Evolutionary conservation across 202 grass and related monocot species (phyloP), one percentile per base, ranked within the genome.

Genomic region (Bolboschoenoplectus hybrid): DNA sequence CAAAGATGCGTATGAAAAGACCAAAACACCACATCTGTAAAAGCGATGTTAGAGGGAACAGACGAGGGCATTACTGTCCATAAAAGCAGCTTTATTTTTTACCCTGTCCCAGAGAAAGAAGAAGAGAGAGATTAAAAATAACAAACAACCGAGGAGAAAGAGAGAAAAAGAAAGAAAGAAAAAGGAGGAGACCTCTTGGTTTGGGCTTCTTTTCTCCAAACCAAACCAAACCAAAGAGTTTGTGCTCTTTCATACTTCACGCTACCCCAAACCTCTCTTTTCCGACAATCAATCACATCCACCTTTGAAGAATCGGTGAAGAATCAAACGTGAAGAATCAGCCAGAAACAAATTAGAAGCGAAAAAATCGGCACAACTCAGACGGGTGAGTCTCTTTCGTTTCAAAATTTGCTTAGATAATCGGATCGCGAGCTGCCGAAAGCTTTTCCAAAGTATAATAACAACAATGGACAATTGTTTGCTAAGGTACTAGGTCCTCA

Each of bases 211-310:
- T 41, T 58, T n/a, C 50, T 70, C 41, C 55, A 81, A 82, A 82
- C 16, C 60, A 49, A 67, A 61, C 16, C 57, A 61, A 19, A 61
- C 5, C 34, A 40, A 39, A 40, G 50, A 7, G 50, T 57, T 78
- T 76, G 11, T 34, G 47, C 11, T 55, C 73, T 38, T 76, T 76
- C 49, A 76, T 55, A 49, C 69, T 73, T 47, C 69, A 73, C 69
- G 69, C 45, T 49, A 50, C 44, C 69, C 69, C 43, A 73, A 26
- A 47, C 45, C 44, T 12, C 16, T 65, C 6, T 9, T 65, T 38
- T 4, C n/a, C 44, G 10, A 66, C 34, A 2, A 66, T 38, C 63
- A 66, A 66, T 10, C 8, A 66, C 58, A 62, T 62, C 19, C 58
- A 62, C n/a, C 58, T 62, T 58, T 58, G 4, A 16, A 58, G 17